Conservation (phyloP, 306 rosid genomes). For the Neltuma alba region DNA sequence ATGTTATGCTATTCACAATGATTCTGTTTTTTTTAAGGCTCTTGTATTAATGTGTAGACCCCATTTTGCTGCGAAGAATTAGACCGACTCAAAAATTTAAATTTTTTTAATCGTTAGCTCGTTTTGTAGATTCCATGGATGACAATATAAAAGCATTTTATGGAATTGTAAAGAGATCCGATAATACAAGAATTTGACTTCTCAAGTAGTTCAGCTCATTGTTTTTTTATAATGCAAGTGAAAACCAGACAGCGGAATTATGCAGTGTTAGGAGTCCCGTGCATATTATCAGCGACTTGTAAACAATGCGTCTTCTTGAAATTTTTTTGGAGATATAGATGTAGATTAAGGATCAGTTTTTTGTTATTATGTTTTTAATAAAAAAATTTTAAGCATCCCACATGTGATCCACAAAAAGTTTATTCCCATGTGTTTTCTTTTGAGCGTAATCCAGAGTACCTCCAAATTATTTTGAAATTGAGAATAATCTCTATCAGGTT, state of each 20-base stretch:
- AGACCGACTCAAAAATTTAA: background rate
- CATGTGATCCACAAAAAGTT: background rate
- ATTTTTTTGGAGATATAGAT: no score
- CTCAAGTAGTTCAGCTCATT: background rate
- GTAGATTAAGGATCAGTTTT: background rate
- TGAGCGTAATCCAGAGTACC: no score
- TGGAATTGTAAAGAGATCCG: background rate
- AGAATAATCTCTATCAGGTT: no score
- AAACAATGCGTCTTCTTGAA: background rate
- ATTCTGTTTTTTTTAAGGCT: slow-evolving; percentile 21
- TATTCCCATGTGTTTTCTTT: background rate
- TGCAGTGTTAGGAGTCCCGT: background rate
- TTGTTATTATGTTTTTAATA: background rate
- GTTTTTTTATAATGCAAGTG: background rate
- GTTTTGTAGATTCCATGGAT: background rate
- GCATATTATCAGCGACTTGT: background rate
- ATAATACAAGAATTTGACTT: background rate
- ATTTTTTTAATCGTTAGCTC: background rate
- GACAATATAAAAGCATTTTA: background rate
- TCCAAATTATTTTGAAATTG: no score
- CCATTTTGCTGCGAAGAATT: slow-evolving; percentile 9
- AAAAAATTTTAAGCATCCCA: background rate
- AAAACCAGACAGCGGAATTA: background rate
- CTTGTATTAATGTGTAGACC: slow-evolving; percentile 26
- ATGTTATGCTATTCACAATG: slow-evolving; percentile 21